phyloP scores from a whole-genome alignment of 805 yeast species.

The Ogataea naganishii region DNA sequence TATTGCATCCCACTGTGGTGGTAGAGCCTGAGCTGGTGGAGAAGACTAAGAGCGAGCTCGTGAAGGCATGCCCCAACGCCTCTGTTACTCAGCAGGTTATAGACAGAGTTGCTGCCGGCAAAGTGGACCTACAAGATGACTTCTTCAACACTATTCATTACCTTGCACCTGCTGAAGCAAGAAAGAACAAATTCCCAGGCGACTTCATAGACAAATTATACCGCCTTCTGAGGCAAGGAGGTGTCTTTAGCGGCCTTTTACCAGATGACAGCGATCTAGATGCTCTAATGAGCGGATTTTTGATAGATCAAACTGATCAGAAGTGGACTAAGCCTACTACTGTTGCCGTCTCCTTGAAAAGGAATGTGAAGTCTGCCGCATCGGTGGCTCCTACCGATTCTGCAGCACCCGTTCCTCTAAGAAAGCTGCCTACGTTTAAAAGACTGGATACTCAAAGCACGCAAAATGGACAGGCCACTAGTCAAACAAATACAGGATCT shows the following conservation, averaged over 20 bases:
- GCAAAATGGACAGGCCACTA: too few relatives aligned
- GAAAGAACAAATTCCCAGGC: slow-evolving; percentile 35
- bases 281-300: slow-evolving; percentile 60
- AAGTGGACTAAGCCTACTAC: slow-evolving; percentile 50
- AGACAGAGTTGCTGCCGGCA: slow-evolving; percentile 45
- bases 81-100: slow-evolving; percentile 42
- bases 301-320: slow-evolving; percentile 29
- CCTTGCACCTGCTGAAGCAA: slow-evolving; percentile 45
- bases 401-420: slow-evolving; percentile 7
- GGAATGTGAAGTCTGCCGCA: slow-evolving; percentile 9
- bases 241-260: slow-evolving; percentile 44
- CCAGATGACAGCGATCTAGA: slow-evolving; percentile 45
- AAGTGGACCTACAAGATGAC: slow-evolving; percentile 27
- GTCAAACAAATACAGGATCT: neutral
- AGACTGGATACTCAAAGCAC: slow-evolving; percentile 3
- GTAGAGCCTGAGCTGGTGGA: slow-evolving; percentile 42
- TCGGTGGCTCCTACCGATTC: slow-evolving; percentile 25
- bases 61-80: slow-evolving; percentile 19
- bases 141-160: slow-evolving; percentile 39
- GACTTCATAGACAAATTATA: slow-evolving; percentile 31
- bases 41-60: slow-evolving; percentile 25
- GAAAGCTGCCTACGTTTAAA: slow-evolving; percentile 10
- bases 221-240: slow-evolving; percentile 32
- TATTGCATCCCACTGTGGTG: slow-evolving; percentile 62
- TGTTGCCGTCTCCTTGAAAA: slow-evolving; percentile 1